phyloP scores from a whole-genome alignment of 208 protist genomes.

The Perkinsela sp. region DNA sequence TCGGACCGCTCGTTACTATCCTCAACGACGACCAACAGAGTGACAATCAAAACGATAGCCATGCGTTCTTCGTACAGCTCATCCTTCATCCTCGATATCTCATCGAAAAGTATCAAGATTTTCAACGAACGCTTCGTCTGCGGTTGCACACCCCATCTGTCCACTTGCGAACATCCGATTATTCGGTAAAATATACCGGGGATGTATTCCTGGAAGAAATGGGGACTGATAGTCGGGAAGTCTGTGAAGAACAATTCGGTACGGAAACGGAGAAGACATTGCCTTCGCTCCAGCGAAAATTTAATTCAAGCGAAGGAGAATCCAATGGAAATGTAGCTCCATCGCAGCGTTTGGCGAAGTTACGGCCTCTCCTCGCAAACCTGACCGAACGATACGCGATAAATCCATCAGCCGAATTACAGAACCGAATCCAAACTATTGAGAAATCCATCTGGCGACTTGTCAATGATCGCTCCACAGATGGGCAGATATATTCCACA shows the following conservation, averaged over 20 bases:
- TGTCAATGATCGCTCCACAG: too few species aligned
- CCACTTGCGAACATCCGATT: background rate
- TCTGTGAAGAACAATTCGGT: too few species aligned
- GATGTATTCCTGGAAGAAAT: background rate
- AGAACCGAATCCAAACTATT: background rate
- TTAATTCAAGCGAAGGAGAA: too few species aligned
- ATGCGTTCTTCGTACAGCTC: background rate
- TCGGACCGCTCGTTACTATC: background rate
- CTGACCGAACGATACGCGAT: background rate
- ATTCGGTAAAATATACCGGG: background rate
- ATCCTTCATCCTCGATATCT: background rate
- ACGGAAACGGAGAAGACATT: background rate
- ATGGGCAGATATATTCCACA: too few species aligned
- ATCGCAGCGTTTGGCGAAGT: background rate
- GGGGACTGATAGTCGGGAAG: too few species aligned
- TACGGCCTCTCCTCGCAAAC: background rate
- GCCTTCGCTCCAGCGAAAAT: background rate
- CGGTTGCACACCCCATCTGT: background rate
- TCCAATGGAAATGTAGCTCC: too few species aligned
- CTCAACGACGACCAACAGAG: background rate
- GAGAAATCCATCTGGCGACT: too few species aligned
- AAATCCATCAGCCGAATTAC: background rate
- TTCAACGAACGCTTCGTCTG: background rate
- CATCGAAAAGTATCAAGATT: background rate
- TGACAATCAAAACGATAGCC: background rate